A percentile compares a stretch with the other conserved stretches of the same genome.
phyloP scores from a whole-genome alignment of 441 rosid species.

The Populus hybrid region DNA sequence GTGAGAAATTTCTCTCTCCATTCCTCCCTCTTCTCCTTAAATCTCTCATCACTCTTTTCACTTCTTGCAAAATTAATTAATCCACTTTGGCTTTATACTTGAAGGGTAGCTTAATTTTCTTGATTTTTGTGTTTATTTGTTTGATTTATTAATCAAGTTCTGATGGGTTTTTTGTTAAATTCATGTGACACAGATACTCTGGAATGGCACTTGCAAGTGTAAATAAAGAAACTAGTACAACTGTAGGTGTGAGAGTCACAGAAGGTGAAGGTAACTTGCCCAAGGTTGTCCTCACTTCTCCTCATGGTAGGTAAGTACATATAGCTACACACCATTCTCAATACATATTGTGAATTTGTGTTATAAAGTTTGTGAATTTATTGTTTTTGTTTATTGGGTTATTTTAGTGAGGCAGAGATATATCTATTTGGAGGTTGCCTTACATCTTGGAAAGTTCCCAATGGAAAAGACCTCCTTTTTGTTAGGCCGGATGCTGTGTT shows the following conservation, averaged over 20 bases:
- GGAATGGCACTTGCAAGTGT: conserved; percentile 59
- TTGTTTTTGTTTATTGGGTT: not conserved
- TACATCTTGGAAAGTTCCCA: conserved; percentile 82
- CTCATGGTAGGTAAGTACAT: conserved; percentile 55
- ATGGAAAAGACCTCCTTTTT: conserved; percentile 81
- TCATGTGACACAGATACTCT: conserved; percentile 30
- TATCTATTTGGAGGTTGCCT: conserved; percentile 88
- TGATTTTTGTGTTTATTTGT: not conserved
- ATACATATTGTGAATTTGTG: not conserved
- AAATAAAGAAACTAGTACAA: conserved; percentile 21
- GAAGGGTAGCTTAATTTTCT: no score
- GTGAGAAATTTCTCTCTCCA: conserved; percentile 26
- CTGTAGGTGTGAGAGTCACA: conserved; percentile 58
- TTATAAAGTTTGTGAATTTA: not conserved
- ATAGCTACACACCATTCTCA: not conserved
- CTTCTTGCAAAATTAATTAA: not conserved
- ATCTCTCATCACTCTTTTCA: not conserved
- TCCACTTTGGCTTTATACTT: not conserved
- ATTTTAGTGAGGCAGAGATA: conserved; percentile 79
- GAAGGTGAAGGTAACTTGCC: conserved; percentile 93
- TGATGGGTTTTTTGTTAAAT: conserved; percentile 4
- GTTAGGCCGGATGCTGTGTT: conserved; percentile 98
- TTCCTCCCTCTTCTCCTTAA: not conserved
- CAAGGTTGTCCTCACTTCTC: conserved; percentile 74
- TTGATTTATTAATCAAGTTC: not conserved